These are phyloP conservation scores for Penicillium fimorum DNA, from an alignment of 495 filamentous ascomycete genomes.

Conservation along the genomic window DNA sequence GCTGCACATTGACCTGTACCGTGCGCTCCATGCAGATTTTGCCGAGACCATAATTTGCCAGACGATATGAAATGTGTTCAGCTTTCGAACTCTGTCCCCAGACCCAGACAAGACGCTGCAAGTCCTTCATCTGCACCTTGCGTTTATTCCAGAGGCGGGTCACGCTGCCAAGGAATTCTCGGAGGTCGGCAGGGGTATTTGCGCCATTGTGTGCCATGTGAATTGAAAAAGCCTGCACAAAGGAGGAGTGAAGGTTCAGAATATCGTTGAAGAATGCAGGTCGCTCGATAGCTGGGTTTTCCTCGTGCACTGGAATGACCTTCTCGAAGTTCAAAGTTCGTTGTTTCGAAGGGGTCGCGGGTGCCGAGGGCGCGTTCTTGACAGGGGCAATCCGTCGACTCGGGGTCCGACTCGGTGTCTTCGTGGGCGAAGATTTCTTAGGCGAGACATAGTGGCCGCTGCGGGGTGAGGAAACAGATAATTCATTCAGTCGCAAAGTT, in stretches of 20 bases:
- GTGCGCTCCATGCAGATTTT: slow-evolving; percentile 36
- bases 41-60: slow-evolving; percentile 47
- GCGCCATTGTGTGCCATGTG: slow-evolving; percentile 44
- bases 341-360: slow-evolving; percentile 35
- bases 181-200: slow-evolving; percentile 37
- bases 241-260: slow-evolving; percentile 37
- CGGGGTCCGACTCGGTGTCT: slow-evolving; percentile 14
- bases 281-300: slow-evolving; percentile 23
- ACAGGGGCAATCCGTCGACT: slow-evolving; percentile 20
- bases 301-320: slow-evolving; percentile 7
- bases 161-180: slow-evolving; percentile 41
- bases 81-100: slow-evolving; percentile 33
- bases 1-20: slow-evolving; percentile 28
- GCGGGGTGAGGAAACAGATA: slow-evolving; percentile 39
- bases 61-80: slow-evolving; percentile 27
- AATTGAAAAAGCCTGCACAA: slow-evolving; percentile 41
- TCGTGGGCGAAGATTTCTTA: slow-evolving; percentile 8
- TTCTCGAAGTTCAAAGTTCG: slow-evolving; percentile 27
- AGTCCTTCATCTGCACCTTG: slow-evolving; percentile 44
- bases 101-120: slow-evolving; percentile 45
- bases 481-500: slow-evolving; percentile 39
- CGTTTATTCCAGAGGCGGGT: slow-evolving; percentile 49
- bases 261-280: slow-evolving; percentile 37
- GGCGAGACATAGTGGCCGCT: slow-evolving; percentile 39
- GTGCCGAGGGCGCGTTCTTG: slow-evolving; percentile 16